These are phyloP conservation scores for Podospora anserina DNA, from an alignment of 495 filamentous ascomycete genomes.

Conservation along the genomic window DNA sequence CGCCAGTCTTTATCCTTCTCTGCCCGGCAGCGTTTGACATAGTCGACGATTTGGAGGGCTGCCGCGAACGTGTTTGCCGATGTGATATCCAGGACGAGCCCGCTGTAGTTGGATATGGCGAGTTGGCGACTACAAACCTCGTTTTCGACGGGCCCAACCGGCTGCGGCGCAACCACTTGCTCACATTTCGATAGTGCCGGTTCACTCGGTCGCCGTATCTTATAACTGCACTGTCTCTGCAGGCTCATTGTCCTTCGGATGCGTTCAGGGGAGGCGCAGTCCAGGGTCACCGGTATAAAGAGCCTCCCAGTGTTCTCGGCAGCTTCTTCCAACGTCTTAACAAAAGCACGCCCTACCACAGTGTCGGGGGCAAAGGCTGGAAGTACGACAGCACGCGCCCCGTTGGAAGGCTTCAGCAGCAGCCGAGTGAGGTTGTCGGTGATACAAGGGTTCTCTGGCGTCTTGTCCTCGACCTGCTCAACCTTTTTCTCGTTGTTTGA, in stretches of 20 bases:
- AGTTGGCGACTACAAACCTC: not conserved
- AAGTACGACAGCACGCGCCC: slow-evolving; percentile 22
- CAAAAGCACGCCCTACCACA: slow-evolving; percentile 17
- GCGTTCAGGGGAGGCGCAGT: slow-evolving; percentile 20
- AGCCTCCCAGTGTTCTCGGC: slow-evolving; percentile 19
- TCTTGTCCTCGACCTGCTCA: not conserved
- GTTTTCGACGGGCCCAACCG: not conserved
- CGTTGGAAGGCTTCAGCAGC: slow-evolving; percentile 17
- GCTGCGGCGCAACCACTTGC: not conserved
- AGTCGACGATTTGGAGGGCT: slow-evolving; percentile 27
- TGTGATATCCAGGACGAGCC: slow-evolving; percentile 24
- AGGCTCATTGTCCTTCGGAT: slow-evolving; percentile 15
- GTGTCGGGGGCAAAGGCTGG: slow-evolving; percentile 24
- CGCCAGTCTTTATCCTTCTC: slow-evolving; percentile 20
- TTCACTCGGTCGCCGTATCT: slow-evolving; percentile 2
- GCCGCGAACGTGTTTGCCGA: slow-evolving; percentile 21
- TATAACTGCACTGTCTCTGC: slow-evolving; percentile 22
- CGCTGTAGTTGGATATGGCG: slow-evolving; percentile 5
- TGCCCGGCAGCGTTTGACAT: slow-evolving; percentile 19
- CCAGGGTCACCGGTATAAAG: slow-evolving; percentile 24
- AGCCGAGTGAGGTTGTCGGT: slow-evolving; percentile 19
- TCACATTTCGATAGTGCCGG: not conserved
- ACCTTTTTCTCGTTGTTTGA: not conserved
- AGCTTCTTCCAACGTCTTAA: slow-evolving; percentile 18
- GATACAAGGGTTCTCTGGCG: slow-evolving; percentile 13